Evolutionary conservation across 257 asterid genomes (phyloP).

Genomic region (Jaltomata sinuosa): DNA sequence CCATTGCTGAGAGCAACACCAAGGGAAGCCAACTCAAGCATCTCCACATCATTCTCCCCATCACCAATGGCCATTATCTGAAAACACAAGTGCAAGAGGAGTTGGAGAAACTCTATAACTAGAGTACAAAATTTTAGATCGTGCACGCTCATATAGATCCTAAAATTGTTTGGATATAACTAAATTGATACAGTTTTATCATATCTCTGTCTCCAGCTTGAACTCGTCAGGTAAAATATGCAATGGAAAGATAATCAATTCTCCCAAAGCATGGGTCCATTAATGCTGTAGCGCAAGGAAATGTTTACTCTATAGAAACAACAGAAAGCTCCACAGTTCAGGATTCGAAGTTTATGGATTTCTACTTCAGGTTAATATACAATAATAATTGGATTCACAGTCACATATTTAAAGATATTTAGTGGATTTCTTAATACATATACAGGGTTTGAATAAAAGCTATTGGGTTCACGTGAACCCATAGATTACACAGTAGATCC

Average conservation of each 20-base stretch:
- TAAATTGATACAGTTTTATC: neutral
- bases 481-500: neutral
- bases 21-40: constrained; percentile 85
- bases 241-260: neutral
- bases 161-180: neutral
- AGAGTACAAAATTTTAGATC: neutral
- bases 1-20: constrained; percentile 92
- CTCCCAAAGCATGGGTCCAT: neutral
- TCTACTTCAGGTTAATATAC: neutral
- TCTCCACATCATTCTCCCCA: constrained; percentile 96
- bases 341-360: neutral
- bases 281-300: neutral
- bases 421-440: neutral
- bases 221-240: neutral
- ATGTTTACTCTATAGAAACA: neutral
- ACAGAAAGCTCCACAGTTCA: neutral
- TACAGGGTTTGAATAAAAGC: neutral
- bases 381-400: neutral
- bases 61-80: constrained; percentile 98
- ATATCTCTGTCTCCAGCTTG: neutral
- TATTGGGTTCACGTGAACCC: neutral
- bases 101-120: neutral
- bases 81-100: neutral
- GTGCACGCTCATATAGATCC: neutral
- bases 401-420: neutral